Base-by-base conservation (phyloP, 768 basidiomycete genomes). In the Nevesoporus exiguus region DNA sequence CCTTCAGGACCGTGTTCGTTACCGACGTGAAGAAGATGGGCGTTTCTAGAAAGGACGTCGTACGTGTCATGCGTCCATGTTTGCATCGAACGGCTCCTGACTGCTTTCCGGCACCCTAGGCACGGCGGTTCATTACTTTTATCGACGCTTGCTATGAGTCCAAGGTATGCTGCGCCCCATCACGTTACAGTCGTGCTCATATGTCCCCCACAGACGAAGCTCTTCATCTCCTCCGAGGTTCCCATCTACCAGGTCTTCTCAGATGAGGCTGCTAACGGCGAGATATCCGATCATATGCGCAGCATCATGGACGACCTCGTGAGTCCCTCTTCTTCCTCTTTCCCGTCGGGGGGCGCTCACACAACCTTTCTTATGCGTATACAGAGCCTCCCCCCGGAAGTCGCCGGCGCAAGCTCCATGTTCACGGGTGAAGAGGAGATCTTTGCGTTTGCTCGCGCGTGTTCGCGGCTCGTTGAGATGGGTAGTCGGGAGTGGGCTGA, bases 381-480 rank as follows among this genome's bases (percentile, higher is more conserved):
- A 30, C 59, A 95, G 92, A 93, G 93, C 19, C 76, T 98, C 1
- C 79, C 88, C 1, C 79, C 79, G 22, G 84, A 93, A 27, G 73
- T 80, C 19, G 88, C 96, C 17, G 90, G 93, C 31, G 76, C 78
- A 2, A 92, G 88, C 57, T 88, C 93, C 40, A 89, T 99, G 76
- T 98, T 98, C 67, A 88, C 87, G 0, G 95, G 96, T 4, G 95
- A 98, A 64, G 97, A 98, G 70, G 97, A 98, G 71, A 68, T 98
- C 0, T 99, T 99, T 67, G 97, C 97, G 0, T 99, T 98, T 69
- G 94, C 93, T 11, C 82, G 97, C 33, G 95, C 95, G 19, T 93
- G 90, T 65, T 92, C 89, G 22, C 79, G 92, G 41, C 74, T 93
- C 17, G 88, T 91, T 42, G 83, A 93, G 69, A 93, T 93, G 91